Base-by-base conservation (phyloP, 75 land plant genomes). In the Cunninghamia lanceolata region DNA sequence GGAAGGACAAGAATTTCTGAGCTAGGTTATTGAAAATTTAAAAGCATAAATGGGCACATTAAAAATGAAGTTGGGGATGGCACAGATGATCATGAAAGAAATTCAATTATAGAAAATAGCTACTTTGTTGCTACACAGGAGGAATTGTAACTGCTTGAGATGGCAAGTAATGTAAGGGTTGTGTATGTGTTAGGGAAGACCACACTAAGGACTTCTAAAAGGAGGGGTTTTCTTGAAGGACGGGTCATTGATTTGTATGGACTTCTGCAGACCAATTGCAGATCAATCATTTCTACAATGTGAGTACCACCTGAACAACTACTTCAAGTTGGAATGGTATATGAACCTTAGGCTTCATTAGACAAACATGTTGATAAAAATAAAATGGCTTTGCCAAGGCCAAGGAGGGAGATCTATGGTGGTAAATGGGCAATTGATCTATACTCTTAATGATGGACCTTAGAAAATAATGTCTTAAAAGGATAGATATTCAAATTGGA, bases 251-350 rank as follows among this genome's bases (percentile, higher is more conserved):
- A 87, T 45, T 21, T 93, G 11, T 93, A 93, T 63, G 80, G 83
- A 32, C 85, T 93, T 82, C 82, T 93, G 38, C 80, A 86, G 45
- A 89, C 87, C 30, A 93, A 92, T 66, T 93, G 87, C 68, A 86
- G 88, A 81, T 91, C 91, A 16, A 46, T 83, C 3, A 50, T 91
- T 9, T 83, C 91, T 30, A 76, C 89, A 8, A 83, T 87, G 36
- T 59, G 59, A 39, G 88, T 93, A 15, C 93, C 93, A 21, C 87
- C 88, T 38, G 66, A 81, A 42, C 83, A 85, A 3, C 68, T 87
- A 1, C 82, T 93, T 38, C 87, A 93, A 78, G 88, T 93, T 16
- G 94, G 94, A 19, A 93, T 93, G 93, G 25, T 86, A 17, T 87
- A 91, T 46, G 92, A 91, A 36, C 36, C 34, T 73, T 73, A 73